These are phyloP conservation scores for Manihot esculenta DNA, from an alignment of 441 rosid genomes.

Conservation along the genomic window DNA sequence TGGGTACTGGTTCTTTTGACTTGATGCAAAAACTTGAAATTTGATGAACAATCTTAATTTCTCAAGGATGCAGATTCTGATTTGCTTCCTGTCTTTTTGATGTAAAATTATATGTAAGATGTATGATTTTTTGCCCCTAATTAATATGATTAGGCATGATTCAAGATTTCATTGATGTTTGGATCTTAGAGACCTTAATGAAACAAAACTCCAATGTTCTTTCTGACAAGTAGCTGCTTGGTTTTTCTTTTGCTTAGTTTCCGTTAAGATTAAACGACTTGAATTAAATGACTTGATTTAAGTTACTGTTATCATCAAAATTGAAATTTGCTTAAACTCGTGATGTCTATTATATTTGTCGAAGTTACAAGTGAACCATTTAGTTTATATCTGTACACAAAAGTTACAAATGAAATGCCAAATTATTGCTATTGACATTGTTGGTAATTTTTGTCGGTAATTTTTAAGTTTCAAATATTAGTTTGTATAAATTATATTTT, in stretches of 20 bases:
- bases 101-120: background rate
- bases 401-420: no score
- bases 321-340: background rate
- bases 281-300: background rate
- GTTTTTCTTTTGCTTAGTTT: background rate
- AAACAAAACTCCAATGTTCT: background rate
- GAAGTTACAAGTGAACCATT: no score
- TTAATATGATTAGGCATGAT: background rate
- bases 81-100: background rate
- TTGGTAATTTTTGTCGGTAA: no score
- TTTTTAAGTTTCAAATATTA: no score
- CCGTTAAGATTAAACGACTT: no score
- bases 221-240: background rate
- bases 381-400: no score
- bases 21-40: constrained; percentile 71
- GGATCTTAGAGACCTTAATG: background rate
- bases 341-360: no score
- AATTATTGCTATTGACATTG: no score
- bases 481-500: no score
- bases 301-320: no score
- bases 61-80: background rate
- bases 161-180: background rate
- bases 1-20: constrained; percentile 94
- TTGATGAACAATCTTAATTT: constrained; percentile 24
- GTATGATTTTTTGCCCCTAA: background rate